A percentile compares a stretch with the other conserved stretches of the same genome.
Conservation (phyloP, 441 rosid species). For the Eruca vesicaria region DNA sequence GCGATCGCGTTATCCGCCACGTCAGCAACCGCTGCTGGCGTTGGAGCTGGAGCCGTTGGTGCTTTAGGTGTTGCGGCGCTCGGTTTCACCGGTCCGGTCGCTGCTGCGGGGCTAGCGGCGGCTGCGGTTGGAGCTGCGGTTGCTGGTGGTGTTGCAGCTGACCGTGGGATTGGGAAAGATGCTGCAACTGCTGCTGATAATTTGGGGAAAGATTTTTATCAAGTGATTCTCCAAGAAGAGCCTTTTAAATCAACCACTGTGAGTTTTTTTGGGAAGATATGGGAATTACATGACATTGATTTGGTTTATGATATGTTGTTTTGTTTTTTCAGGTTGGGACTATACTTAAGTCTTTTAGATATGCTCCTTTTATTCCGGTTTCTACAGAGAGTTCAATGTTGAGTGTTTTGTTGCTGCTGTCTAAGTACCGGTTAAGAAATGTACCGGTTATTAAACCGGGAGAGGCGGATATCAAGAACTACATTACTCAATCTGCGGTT, state of each 20-base stretch:
- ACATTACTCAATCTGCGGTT: constrained; percentile 81
- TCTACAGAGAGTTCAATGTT: constrained; percentile 74
- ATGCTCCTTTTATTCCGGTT: constrained; percentile 84
- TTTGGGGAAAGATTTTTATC: constrained; percentile 73
- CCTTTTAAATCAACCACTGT: constrained; percentile 89
- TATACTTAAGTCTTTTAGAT: constrained; percentile 68
- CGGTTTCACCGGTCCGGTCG: constrained; percentile 67
- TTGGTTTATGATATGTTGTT: neutral
- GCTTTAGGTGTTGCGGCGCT: constrained; percentile 70
- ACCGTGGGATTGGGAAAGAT: constrained; percentile 59
- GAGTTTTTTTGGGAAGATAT: constrained; percentile 11
- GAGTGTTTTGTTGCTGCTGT: constrained; percentile 76
- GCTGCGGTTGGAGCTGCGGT: constrained; percentile 83
- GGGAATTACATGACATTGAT: neutral
- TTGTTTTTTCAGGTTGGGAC: constrained; percentile 57
- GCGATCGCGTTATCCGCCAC: constrained; percentile 65
- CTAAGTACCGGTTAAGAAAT: constrained; percentile 77
- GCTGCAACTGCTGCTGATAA: constrained; percentile 67
- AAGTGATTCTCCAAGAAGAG: constrained; percentile 77
- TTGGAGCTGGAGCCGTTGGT: constrained; percentile 65
- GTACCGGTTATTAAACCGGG: constrained; percentile 79
- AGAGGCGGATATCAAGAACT: constrained; percentile 66
- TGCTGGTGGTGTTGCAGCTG: constrained; percentile 70
- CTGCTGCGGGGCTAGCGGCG: constrained; percentile 61
- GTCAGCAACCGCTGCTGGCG: constrained; percentile 70